Evolutionary conservation across 768 basidiomycete species (phyloP).

Genomic region (Hygrophoropsis aurantiaca): DNA sequence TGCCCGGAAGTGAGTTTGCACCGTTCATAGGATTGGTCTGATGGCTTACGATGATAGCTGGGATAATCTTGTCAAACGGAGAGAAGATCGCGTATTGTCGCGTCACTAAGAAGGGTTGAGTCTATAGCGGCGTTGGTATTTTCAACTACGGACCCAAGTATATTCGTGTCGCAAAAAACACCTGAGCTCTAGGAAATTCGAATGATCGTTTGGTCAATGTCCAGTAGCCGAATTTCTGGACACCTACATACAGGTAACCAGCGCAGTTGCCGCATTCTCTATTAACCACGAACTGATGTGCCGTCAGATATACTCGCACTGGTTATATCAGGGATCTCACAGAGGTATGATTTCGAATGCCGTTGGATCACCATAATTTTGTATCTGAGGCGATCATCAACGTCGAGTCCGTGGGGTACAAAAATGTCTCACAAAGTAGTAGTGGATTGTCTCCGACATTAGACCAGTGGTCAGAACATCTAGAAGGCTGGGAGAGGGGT

Average conservation of each 20-base stretch:
- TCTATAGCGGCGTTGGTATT: not conserved
- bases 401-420: too few species aligned
- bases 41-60: not conserved
- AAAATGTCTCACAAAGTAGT: not conserved
- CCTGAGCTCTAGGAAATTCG: not conserved
- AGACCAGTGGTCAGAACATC: constrained; percentile 14
- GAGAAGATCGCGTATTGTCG: not conserved
- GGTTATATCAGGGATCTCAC: not conserved
- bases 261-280: not conserved
- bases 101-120: not conserved
- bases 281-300: not conserved
- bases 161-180: constrained; percentile 2
- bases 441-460: constrained; percentile 11
- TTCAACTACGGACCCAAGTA: not conserved
- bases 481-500: constrained; percentile 10
- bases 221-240: too few species aligned
- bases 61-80: not conserved
- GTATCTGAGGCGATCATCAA: not conserved
- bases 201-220: too few species aligned
- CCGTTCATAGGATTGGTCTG: too few species aligned
- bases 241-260: constrained; percentile 2
- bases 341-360: not conserved
- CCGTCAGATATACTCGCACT: too few species aligned
- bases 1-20: not conserved
- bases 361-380: not conserved